Evolutionary conservation across 2,329 filamentous ascomycete species (phyloP).

Genomic region (Berkeleyomyces rouxiae): DNA sequence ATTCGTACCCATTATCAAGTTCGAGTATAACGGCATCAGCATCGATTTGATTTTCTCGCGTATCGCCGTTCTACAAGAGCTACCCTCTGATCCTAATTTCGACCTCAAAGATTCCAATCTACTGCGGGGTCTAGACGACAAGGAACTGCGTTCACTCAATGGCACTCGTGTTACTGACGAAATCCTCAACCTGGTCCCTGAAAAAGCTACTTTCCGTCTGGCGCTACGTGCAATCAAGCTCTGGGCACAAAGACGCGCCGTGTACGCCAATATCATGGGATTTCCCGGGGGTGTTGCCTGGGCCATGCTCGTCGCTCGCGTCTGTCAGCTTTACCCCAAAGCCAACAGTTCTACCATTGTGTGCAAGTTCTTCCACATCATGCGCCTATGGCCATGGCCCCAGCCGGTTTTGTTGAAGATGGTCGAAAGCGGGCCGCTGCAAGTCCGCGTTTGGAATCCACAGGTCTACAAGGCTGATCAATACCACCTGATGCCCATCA

Average conservation of each 20-base stretch:
- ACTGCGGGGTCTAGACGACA: slow-evolving; percentile 71
- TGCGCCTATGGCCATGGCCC: slow-evolving; percentile 86
- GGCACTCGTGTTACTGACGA: slow-evolving; percentile 90
- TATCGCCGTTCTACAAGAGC: slow-evolving; percentile 50
- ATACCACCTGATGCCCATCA: slow-evolving; percentile 91
- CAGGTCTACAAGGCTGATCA: slow-evolving; percentile 69
- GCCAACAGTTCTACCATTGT: slow-evolving; percentile 80
- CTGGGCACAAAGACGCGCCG: slow-evolving; percentile 82
- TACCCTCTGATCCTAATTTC: slow-evolving; percentile 50
- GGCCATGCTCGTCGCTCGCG: slow-evolving; percentile 91
- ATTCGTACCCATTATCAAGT: slow-evolving; percentile 94
- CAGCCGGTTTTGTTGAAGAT: slow-evolving; percentile 79
- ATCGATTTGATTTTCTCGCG: slow-evolving; percentile 87
- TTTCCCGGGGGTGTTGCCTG: slow-evolving; percentile 95
- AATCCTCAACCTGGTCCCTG: slow-evolving; percentile 74
- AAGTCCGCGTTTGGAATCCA: slow-evolving; percentile 87
- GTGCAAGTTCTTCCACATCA: slow-evolving; percentile 84
- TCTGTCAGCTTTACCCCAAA: slow-evolving; percentile 91
- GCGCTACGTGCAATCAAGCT: slow-evolving; percentile 87
- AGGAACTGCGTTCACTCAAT: slow-evolving; percentile 76
- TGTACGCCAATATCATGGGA: slow-evolving; percentile 92
- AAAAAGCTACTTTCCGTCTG: slow-evolving; percentile 75
- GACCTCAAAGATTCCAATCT: slow-evolving; percentile 70
- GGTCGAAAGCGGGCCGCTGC: slow-evolving; percentile 66
- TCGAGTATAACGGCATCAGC: slow-evolving; percentile 77